These are phyloP conservation scores for Dioscorea dumetorum DNA, from an alignment of 106 monocot species.

Conservation along the genomic window DNA sequence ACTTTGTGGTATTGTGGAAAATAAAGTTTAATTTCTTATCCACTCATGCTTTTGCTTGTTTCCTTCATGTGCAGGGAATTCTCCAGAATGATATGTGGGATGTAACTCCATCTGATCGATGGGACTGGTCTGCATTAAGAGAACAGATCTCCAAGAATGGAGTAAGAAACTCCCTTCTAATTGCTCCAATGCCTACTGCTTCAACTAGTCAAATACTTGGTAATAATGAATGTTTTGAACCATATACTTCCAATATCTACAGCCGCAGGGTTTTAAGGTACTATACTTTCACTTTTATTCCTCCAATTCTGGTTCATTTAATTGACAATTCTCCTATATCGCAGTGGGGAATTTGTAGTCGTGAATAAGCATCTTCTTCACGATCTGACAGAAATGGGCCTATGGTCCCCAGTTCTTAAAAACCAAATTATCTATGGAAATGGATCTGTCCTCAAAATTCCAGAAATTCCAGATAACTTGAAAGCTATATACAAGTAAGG, in stretches of 20 bases:
- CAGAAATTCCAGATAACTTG: constrained; percentile 52
- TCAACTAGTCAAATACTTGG: constrained; percentile 98
- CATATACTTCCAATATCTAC: constrained; percentile 92
- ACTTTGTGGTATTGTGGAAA: no score
- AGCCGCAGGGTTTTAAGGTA: constrained; percentile 85
- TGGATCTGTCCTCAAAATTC: constrained; percentile 58
- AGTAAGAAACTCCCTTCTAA: constrained; percentile 86
- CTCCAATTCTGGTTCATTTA: neutral
- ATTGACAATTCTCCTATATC: neutral
- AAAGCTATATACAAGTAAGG: constrained; percentile 75
- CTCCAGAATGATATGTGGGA: constrained; percentile 98
- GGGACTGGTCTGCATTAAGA: constrained; percentile 72
- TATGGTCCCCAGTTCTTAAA: constrained; percentile 74
- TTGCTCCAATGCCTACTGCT: constrained; percentile 98
- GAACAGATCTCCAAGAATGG: constrained; percentile 61
- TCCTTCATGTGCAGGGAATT: constrained; percentile 46
- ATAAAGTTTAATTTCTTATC: neutral
- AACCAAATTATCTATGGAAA: constrained; percentile 76
- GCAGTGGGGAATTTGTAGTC: constrained; percentile 90
- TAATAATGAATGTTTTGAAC: constrained; percentile 94
- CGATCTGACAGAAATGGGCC: constrained; percentile 81
- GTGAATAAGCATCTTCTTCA: constrained; percentile 94
- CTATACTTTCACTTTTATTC: neutral
- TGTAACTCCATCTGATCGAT: constrained; percentile 60
- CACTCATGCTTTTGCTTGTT: neutral